A percentile compares a stretch with the other conserved stretches of the same genome.
Evolutionary conservation across 495 filamentous ascomycete genomes (phyloP).

Genomic region (Podospora fimiseda): DNA sequence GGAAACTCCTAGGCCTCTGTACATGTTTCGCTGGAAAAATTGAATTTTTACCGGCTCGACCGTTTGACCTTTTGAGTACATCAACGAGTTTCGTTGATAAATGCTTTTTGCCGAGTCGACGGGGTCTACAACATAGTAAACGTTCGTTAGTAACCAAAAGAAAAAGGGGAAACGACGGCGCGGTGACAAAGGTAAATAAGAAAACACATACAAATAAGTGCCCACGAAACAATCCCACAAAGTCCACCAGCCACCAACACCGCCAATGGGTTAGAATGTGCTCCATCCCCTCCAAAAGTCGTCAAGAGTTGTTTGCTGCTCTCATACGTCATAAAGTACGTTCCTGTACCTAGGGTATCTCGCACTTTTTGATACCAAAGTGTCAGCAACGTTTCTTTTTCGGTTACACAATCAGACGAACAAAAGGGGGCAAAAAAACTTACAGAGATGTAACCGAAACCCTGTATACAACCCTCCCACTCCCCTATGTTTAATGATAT

Average conservation of each 20-base stretch:
- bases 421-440: too few species aligned
- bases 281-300: slow-evolving; percentile 58
- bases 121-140: slow-evolving; percentile 45
- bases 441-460: slow-evolving; percentile 74
- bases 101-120: slow-evolving; percentile 79
- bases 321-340: slow-evolving; percentile 92
- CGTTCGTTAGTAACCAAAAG: not conserved
- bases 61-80: slow-evolving; percentile 53
- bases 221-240: slow-evolving; percentile 78
- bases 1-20: slow-evolving; percentile 69
- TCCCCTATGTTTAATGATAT: slow-evolving; percentile 74
- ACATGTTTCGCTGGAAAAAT: slow-evolving; percentile 68
- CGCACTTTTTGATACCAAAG: slow-evolving; percentile 44
- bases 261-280: slow-evolving; percentile 64
- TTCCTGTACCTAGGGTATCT: slow-evolving; percentile 80
- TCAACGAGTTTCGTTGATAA: slow-evolving; percentile 74
- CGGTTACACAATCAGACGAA: not conserved
- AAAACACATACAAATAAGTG: slow-evolving; percentile 53
- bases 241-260: slow-evolving; percentile 69
- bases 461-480: slow-evolving; percentile 78
- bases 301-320: slow-evolving; percentile 78
- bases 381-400: slow-evolving; percentile 4
- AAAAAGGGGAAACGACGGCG: not conserved
- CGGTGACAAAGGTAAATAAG: not conserved
- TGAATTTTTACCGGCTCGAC: slow-evolving; percentile 58